These are phyloP conservation scores for Myrica gale DNA, from an alignment of 306 rosid species.

Conservation along the genomic window DNA sequence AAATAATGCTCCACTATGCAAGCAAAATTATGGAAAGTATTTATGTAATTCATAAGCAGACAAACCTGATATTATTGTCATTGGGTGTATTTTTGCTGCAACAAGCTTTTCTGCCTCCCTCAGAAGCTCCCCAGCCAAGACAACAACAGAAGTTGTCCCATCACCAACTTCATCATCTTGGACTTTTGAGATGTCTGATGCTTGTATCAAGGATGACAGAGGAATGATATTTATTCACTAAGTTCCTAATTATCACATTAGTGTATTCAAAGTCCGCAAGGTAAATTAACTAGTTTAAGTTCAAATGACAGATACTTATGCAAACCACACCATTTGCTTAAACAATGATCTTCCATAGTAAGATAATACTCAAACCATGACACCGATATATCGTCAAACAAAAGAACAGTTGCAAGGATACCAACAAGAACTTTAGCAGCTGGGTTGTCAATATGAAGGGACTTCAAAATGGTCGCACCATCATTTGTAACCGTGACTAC, in stretches of 20 bases:
- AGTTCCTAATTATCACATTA: not conserved
- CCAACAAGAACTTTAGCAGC: conserved; percentile 99
- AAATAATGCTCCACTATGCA: not conserved
- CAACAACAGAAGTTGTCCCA: conserved; percentile 99
- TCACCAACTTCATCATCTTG: conserved; percentile 99
- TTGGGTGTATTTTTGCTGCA: conserved; percentile 87
- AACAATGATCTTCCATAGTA: not conserved
- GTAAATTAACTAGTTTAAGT: not conserved
- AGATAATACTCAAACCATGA: not conserved
- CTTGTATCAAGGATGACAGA: conserved; percentile 48
- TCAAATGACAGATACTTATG: not conserved
- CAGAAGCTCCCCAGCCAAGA: conserved; percentile 93
- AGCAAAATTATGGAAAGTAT: not conserved
- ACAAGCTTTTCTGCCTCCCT: conserved; percentile 96
- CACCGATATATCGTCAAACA: conserved; percentile 5
- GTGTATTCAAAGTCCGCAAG: not conserved
- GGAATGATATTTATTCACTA: not conserved
- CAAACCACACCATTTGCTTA: not conserved
- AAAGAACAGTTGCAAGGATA: conserved; percentile 54
- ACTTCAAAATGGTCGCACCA: conserved; percentile 96
- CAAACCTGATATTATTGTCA: conserved; percentile 93
- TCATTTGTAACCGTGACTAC: conserved; percentile 86
- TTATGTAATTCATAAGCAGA: not conserved
- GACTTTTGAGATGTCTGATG: conserved; percentile 88
- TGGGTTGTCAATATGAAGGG: conserved; percentile 93